These are phyloP conservation scores for Coemansia sp. DNA, from an alignment of 192 early-diverging fungal genomes.

Conservation along the genomic window DNA sequence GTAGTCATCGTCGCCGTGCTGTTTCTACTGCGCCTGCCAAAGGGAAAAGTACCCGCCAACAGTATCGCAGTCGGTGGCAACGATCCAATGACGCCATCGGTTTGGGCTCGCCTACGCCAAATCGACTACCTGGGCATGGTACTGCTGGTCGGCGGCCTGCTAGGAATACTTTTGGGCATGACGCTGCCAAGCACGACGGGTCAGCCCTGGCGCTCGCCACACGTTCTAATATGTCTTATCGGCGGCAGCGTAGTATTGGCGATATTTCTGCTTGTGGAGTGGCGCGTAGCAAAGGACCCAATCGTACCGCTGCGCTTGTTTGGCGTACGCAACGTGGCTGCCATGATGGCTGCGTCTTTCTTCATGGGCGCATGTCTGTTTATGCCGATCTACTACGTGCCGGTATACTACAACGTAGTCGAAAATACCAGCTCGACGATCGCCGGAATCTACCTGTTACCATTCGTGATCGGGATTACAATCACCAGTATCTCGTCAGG, in stretches of 20 bases:
- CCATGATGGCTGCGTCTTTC: constrained; percentile 58
- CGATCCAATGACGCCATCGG: background rate
- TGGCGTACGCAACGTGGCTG: constrained; percentile 55
- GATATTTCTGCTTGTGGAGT: constrained; percentile 55
- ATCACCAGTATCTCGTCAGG: constrained; percentile 68
- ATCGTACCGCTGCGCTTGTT: constrained; percentile 70
- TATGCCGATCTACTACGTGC: constrained; percentile 63
- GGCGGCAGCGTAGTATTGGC: constrained; percentile 54
- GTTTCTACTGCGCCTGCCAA: constrained; percentile 41
- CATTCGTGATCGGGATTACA: constrained; percentile 59
- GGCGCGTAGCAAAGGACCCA: constrained; percentile 59
- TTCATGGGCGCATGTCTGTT: constrained; percentile 64
- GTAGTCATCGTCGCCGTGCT: constrained; percentile 52
- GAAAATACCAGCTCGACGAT: constrained; percentile 60
- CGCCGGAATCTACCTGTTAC: constrained; percentile 58
- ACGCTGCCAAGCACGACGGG: constrained; percentile 70
- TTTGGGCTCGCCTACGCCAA: constrained; percentile 55
- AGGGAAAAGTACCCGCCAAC: background rate
- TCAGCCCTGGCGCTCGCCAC: constrained; percentile 60
- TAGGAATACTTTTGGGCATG: constrained; percentile 66
- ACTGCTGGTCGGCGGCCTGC: constrained; percentile 59
- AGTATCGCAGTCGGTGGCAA: background rate
- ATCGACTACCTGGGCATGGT: constrained; percentile 70
- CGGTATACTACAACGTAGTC: constrained; percentile 66
- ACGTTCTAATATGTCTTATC: constrained; percentile 60